Conservation (phyloP, 306 rosid genomes). For the Oemleria cerasiformis region DNA sequence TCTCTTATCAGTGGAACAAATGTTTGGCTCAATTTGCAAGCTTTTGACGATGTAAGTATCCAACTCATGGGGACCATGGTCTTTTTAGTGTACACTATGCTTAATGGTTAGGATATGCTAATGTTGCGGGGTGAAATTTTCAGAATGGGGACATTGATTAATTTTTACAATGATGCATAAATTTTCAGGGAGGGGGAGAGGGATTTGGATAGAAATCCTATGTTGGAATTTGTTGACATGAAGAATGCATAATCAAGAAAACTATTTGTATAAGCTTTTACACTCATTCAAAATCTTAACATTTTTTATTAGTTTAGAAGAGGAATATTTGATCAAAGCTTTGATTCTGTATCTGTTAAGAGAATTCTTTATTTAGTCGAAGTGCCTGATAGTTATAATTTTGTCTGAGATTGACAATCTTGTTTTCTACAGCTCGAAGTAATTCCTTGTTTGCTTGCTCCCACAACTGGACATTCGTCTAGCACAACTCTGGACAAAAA, state of each 20-base stretch:
- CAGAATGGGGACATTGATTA: not conserved
- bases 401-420: slow-evolving; percentile 23
- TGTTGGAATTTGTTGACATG: not conserved
- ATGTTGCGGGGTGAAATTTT: not conserved
- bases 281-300: not conserved
- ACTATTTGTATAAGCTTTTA: not conserved
- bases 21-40: slow-evolving; percentile 96
- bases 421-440: slow-evolving; percentile 78
- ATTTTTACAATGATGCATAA: not conserved
- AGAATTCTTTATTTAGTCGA: not conserved
- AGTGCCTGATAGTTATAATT: not conserved
- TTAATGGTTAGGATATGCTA: not conserved
- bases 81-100: slow-evolving; percentile 1
- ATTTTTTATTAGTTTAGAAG: not conserved
- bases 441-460: slow-evolving; percentile 82
- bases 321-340: not conserved
- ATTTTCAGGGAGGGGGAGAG: not conserved
- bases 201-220: not conserved
- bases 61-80: slow-evolving; percentile 19
- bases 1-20: slow-evolving; percentile 99
- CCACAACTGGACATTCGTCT: slow-evolving; percentile 42
- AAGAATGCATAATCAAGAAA: slow-evolving; percentile 8
- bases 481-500: slow-evolving; percentile 9
- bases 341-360: not conserved
- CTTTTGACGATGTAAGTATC: slow-evolving; percentile 78